Percentiles rank a stretch among this genome's conserved stretches.
These are phyloP conservation scores for Phlegmacium glaucopus DNA, from an alignment of 768 basidiomycete genomes.

Conservation along the genomic window DNA sequence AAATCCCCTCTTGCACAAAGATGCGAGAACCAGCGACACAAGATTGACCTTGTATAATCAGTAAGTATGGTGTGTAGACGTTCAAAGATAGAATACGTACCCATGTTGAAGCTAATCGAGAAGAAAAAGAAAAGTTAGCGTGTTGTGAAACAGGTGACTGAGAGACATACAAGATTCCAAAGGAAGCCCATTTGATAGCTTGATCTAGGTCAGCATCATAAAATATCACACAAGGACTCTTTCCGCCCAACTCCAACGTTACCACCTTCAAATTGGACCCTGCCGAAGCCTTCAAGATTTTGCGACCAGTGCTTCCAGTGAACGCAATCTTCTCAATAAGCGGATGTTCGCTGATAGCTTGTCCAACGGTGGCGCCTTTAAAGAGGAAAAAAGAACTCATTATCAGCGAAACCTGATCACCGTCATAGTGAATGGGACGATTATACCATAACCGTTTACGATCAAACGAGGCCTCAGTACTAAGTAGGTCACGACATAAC, in stretches of 20 bases:
- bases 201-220: constrained; percentile 59
- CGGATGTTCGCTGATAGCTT: constrained; percentile 60
- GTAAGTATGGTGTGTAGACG: no score
- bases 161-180: not conserved
- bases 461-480: no score
- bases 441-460: no score
- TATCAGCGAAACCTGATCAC: no score
- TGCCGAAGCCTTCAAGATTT: constrained; percentile 64
- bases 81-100: no score
- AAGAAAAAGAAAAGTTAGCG: no score
- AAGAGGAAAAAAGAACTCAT: no score
- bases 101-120: no score
- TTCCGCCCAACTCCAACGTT: constrained; percentile 69
- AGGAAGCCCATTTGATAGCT: constrained; percentile 35
- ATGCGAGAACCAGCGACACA: constrained; percentile 82
- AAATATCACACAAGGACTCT: constrained; percentile 58
- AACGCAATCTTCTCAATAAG: constrained; percentile 70
- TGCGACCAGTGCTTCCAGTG: constrained; percentile 73
- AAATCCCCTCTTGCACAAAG: constrained; percentile 50
- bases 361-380: constrained; percentile 47
- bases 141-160: no score
- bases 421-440: no score
- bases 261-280: constrained; percentile 70
- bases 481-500: no score
- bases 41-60: constrained; percentile 47